phyloP scores from a whole-genome alignment of 345 rosid genomes.

The Angophora floribunda region DNA sequence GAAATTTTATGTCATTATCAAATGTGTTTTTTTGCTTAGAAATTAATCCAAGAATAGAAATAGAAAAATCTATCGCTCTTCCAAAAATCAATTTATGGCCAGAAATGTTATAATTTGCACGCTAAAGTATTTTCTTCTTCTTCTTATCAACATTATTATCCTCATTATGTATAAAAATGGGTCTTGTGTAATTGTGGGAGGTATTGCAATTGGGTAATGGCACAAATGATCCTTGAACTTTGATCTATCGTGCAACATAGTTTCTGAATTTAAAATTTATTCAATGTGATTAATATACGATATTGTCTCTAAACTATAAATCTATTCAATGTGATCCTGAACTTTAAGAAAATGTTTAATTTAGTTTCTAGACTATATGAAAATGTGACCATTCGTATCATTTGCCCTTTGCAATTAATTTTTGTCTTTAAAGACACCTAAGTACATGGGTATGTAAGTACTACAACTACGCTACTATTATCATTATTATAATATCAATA shows the following conservation, averaged over 20 bases:
- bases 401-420: not conserved
- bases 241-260: not conserved
- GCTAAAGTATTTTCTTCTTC: not conserved
- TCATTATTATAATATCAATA: not conserved
- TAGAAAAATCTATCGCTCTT: no score
- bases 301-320: not conserved
- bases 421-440: not conserved
- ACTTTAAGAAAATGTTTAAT: no score
- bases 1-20: no score
- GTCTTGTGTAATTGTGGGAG: not conserved
- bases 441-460: not conserved
- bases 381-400: no score
- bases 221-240: not conserved
- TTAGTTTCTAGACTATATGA: no score
- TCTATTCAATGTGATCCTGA: no score
- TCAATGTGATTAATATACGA: no score
- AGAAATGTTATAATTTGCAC: no score
- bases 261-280: no score
- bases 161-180: not conserved
- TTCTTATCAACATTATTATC: not conserved
- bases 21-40: no score
- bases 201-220: not conserved
- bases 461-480: not conserved
- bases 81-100: no score
- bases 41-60: no score